Conservation (phyloP, 371 early-diverging fungal species). For the Lichtheimia corymbifera region DNA sequence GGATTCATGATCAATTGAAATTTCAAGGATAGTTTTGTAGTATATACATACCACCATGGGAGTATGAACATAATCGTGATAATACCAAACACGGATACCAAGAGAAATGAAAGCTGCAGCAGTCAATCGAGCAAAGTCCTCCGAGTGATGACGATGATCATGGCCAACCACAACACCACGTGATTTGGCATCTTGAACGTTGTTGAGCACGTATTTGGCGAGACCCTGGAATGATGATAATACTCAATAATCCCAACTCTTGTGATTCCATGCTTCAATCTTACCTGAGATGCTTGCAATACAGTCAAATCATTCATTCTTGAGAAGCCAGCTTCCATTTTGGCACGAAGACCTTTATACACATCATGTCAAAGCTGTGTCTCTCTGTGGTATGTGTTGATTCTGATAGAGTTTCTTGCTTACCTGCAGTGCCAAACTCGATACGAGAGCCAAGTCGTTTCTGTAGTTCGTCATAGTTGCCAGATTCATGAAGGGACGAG, state of each 20-base stretch:
- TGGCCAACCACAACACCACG: slow-evolving; percentile 93
- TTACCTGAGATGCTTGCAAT: slow-evolving; percentile 84
- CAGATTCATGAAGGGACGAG: slow-evolving; percentile 45
- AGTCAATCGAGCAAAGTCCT: slow-evolving; percentile 81
- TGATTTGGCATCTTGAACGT: slow-evolving; percentile 51
- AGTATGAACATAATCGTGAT: slow-evolving; percentile 77
- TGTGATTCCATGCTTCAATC: background rate
- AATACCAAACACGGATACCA: slow-evolving; percentile 86
- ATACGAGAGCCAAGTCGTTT: slow-evolving; percentile 72
- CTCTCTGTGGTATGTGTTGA: background rate
- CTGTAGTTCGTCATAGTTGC: slow-evolving; percentile 62
- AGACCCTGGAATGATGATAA: slow-evolving; percentile 44
- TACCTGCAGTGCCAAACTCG: slow-evolving; percentile 91
- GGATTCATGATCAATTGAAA: background rate
- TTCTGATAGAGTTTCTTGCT: background rate
- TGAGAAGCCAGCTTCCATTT: slow-evolving; percentile 95
- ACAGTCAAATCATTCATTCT: slow-evolving; percentile 95
- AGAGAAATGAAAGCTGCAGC: slow-evolving; percentile 82
- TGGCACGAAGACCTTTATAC: slow-evolving; percentile 77
- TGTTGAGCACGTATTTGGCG: slow-evolving; percentile 58
- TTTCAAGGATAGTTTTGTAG: no score
- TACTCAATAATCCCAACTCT: no score
- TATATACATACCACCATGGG: slow-evolving; percentile 72
- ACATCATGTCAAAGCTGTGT: background rate
- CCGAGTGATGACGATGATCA: slow-evolving; percentile 92